A percentile compares a stretch with the other conserved stretches of the same genome.
These are phyloP conservation scores for Colletotrichum graminicola DNA, from an alignment of 2,329 filamentous ascomycete species.

Conservation along the genomic window DNA sequence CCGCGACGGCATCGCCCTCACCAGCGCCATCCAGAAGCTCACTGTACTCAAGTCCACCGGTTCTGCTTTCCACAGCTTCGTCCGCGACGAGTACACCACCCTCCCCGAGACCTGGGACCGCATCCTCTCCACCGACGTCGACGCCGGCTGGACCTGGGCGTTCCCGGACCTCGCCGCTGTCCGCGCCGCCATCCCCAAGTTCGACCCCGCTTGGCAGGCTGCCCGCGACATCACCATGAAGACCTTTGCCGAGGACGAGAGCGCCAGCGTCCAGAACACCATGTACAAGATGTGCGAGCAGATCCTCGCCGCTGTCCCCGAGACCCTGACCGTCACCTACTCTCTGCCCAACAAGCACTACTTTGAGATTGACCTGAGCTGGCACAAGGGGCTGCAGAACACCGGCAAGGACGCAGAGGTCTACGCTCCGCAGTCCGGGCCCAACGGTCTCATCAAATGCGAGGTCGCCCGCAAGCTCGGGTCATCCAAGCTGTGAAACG, in stretches of 20 bases:
- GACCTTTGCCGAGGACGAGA: slow-evolving; percentile 90
- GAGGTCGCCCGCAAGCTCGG: slow-evolving; percentile 74
- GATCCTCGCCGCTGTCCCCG: slow-evolving; percentile 81
- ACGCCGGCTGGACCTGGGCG: slow-evolving; percentile 89
- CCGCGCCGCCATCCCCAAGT: slow-evolving; percentile 71
- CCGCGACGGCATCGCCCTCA: slow-evolving; percentile 78
- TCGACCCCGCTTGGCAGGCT: slow-evolving; percentile 82
- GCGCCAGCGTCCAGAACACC: slow-evolving; percentile 93
- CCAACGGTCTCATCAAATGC: slow-evolving; percentile 96
- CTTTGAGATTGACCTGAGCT: slow-evolving; percentile 96
- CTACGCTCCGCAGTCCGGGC: slow-evolving; percentile 90
- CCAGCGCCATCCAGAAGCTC: slow-evolving; percentile 82
- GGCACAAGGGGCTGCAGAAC: slow-evolving; percentile 96
- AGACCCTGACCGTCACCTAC: slow-evolving; percentile 81
- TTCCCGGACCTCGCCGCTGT: slow-evolving; percentile 78
- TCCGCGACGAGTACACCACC: slow-evolving; percentile 93
- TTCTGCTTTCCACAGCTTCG: slow-evolving; percentile 94
- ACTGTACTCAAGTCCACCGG: slow-evolving; percentile 96
- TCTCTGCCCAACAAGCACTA: slow-evolving; percentile 98
- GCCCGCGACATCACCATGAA: slow-evolving; percentile 90
- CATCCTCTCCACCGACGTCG: slow-evolving; percentile 93
- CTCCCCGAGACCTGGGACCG: slow-evolving; percentile 93
- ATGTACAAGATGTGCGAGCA: slow-evolving; percentile 99
- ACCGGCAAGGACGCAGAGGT: slow-evolving; percentile 96
- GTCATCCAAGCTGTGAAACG: slow-evolving; percentile 38